phyloP scores from a whole-genome alignment of 225 moss, liverwort and hornwort species.

The Marchantia polymorpha region DNA sequence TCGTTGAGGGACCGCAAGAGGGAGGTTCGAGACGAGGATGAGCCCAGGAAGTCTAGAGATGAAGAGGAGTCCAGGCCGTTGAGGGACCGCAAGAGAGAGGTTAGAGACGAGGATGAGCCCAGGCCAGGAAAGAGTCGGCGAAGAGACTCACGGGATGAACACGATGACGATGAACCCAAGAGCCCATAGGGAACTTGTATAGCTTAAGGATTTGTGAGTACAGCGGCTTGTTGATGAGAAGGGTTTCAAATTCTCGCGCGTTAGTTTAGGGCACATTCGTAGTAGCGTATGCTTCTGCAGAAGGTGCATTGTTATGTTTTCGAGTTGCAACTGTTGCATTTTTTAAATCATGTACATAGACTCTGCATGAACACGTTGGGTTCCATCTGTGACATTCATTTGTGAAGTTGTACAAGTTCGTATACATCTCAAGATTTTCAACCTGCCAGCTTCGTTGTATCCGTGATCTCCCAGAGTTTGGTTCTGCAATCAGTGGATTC shows the following conservation, averaged over 20 bases:
- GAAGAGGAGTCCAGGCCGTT: too few relatives aligned
- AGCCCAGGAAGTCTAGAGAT: not conserved
- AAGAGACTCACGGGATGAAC: not conserved
- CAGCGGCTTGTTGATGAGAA: not conserved
- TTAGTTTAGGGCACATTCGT: not conserved
- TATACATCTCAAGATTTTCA: too few relatives aligned
- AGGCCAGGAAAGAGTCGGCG: not conserved
- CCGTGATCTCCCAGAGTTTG: too few relatives aligned
- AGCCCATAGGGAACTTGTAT: not conserved
- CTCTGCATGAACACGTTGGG: too few relatives aligned
- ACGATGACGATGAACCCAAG: not conserved
- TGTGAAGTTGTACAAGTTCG: too few relatives aligned
- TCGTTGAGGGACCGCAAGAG: too few relatives aligned
- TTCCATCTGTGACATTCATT: too few relatives aligned
- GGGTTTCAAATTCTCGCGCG: not conserved
- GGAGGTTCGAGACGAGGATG: too few relatives aligned
- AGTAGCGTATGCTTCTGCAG: not conserved
- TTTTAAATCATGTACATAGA: not conserved
- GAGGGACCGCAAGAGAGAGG: too few relatives aligned
- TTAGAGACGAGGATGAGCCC: not conserved
- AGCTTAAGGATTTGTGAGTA: not conserved
- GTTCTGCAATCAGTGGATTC: too few relatives aligned
- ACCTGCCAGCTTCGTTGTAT: too few relatives aligned
- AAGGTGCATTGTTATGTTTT: not conserved
- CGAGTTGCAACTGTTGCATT: not conserved